Evolutionary conservation across 2,329 filamentous ascomycete species (phyloP).

Genomic region (Ilyonectria robusta): DNA sequence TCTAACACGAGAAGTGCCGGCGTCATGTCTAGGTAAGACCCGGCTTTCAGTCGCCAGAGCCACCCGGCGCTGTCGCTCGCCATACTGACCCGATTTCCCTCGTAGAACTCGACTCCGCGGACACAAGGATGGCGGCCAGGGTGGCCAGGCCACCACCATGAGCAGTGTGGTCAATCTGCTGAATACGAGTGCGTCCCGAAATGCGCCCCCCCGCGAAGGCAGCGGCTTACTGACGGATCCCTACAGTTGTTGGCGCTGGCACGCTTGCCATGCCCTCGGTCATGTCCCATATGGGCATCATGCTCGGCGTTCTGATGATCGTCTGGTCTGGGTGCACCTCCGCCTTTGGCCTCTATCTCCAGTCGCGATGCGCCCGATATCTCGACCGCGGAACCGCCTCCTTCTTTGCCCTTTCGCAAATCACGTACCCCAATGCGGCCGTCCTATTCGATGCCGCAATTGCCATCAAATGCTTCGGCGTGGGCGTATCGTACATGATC

Average conservation of each 20-base stretch:
- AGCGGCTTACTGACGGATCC: conserved; percentile 38
- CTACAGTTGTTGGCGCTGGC: conserved; percentile 88
- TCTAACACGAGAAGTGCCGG: conserved; percentile 56
- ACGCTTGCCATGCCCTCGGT: conserved; percentile 96
- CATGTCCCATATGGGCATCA: conserved; percentile 94
- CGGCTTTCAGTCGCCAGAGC: conserved; percentile 24
- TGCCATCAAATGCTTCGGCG: conserved; percentile 97
- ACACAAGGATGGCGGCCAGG: conserved; percentile 77
- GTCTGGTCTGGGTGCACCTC: conserved; percentile 92
- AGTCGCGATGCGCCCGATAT: conserved; percentile 93
- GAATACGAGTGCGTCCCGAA: conserved; percentile 83
- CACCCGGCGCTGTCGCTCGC: conserved; percentile 9
- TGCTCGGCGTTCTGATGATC: conserved; percentile 86
- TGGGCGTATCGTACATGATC: conserved; percentile 97
- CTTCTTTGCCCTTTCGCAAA: conserved; percentile 96
- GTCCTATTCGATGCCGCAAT: conserved; percentile 97
- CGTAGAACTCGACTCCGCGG: conserved; percentile 71
- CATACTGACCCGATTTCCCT: conserved; percentile 32
- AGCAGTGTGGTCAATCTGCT: conserved; percentile 96
- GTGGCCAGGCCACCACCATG: conserved; percentile 86
- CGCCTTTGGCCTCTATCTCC: conserved; percentile 94
- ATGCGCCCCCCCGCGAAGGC: conserved; percentile 4
- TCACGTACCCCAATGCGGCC: conserved; percentile 96
- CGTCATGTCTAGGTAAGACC: conserved; percentile 65
- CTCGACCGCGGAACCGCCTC: conserved; percentile 89